Conservation (phyloP, 2,329 filamentous ascomycete species). For the Penicillium frequentans region DNA sequence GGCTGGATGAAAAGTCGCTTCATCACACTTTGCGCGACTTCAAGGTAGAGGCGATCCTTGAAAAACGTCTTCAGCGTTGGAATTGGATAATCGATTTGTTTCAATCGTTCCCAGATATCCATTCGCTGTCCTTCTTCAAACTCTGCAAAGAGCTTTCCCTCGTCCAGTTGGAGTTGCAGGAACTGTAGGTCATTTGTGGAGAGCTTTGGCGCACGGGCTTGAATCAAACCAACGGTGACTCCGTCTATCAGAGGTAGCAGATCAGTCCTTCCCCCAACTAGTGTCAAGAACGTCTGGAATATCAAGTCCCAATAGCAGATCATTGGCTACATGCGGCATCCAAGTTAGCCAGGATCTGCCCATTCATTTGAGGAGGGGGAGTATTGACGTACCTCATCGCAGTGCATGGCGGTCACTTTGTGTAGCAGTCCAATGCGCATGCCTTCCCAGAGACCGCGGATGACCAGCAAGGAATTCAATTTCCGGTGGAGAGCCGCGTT, state of each 20-base stretch:
- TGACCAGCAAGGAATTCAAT: too few species aligned
- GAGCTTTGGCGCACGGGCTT: constrained; percentile 9
- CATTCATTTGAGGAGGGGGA: not conserved
- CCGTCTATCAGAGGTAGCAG: constrained; percentile 4
- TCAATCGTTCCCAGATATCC: constrained; percentile 7
- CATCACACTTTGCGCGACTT: constrained; percentile 9
- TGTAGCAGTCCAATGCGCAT: too few species aligned
- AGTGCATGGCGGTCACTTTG: constrained; percentile 9
- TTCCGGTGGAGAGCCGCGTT: too few species aligned
- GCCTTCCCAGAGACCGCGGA: too few species aligned
- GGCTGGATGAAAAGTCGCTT: not conserved
- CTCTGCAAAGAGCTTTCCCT: constrained; percentile 1
- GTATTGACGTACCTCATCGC: constrained; percentile 8
- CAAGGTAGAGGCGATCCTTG: constrained; percentile 12
- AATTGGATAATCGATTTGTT: constrained; percentile 11
- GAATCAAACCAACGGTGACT: constrained; percentile 4
- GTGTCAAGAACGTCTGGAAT: constrained; percentile 1
- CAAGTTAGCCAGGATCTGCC: not conserved
- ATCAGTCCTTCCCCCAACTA: not conserved
- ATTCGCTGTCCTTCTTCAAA: not conserved
- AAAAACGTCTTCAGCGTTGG: constrained; percentile 15
- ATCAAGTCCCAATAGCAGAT: constrained; percentile 13
- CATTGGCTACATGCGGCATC: constrained; percentile 5
- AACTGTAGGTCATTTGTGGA: constrained; percentile 1
- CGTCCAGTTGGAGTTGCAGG: not conserved